Evolutionary conservation across 371 early-diverging fungal species (phyloP).

Genomic region (Mucor velutinosus): DNA sequence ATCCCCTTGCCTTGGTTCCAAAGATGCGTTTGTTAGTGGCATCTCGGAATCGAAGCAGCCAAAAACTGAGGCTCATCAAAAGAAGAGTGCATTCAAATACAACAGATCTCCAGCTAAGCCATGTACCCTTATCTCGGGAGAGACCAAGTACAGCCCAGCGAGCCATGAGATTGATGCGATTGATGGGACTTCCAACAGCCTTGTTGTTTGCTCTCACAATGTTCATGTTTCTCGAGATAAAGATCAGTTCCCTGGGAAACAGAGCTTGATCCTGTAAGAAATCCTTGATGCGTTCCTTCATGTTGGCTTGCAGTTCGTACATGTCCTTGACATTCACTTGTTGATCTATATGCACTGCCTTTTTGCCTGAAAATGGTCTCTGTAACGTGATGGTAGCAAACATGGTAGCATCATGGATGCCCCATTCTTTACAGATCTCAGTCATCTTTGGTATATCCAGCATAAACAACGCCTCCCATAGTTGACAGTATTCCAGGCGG

Average conservation of each 20-base stretch:
- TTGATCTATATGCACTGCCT: slow-evolving; percentile 51
- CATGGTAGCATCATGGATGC: slow-evolving; percentile 80
- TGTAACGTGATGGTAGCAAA: slow-evolving; percentile 85
- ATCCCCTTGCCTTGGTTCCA: slow-evolving; percentile 52
- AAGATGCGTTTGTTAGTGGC: slow-evolving; percentile 33
- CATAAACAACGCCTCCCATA: slow-evolving; percentile 89
- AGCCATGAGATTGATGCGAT: slow-evolving; percentile 88
- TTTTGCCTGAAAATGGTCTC: slow-evolving; percentile 69
- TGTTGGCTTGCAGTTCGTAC: slow-evolving; percentile 71
- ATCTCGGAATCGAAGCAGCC: slow-evolving; percentile 52
- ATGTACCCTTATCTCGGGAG: slow-evolving; percentile 26
- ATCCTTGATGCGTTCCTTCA: slow-evolving; percentile 72
- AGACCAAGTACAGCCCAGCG: slow-evolving; percentile 75
- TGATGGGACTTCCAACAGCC: slow-evolving; percentile 82
- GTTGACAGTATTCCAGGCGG: slow-evolving; percentile 75
- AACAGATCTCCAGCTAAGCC: slow-evolving; percentile 34
- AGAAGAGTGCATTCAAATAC: slow-evolving; percentile 65
- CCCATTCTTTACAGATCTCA: slow-evolving; percentile 78
- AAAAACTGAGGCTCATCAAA: slow-evolving; percentile 63
- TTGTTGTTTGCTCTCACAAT: slow-evolving; percentile 88
- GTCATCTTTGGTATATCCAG: slow-evolving; percentile 65
- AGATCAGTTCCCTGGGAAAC: slow-evolving; percentile 88
- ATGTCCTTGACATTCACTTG: slow-evolving; percentile 52
- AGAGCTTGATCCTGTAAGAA: slow-evolving; percentile 73
- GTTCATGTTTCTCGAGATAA: slow-evolving; percentile 90